A percentile compares a stretch with the other conserved stretches of the same genome.
These are phyloP conservation scores for Eucalyptus victrix DNA, from an alignment of 345 rosid species.

Conservation along the genomic window DNA sequence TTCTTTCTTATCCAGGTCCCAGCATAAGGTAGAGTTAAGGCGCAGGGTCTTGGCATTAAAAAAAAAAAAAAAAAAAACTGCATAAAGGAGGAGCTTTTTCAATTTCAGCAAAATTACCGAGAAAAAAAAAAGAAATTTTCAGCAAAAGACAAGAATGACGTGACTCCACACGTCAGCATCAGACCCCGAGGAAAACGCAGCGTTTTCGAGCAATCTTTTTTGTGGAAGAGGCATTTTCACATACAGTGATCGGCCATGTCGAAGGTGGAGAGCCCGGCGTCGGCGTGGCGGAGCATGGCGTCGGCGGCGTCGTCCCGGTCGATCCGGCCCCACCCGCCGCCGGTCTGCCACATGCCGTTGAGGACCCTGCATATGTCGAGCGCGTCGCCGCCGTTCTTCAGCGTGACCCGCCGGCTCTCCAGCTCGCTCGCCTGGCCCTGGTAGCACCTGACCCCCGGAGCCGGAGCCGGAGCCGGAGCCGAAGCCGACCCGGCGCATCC, in stretches of 20 bases:
- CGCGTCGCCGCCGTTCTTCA: slow-evolving; percentile 76
- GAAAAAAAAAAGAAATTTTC: background rate
- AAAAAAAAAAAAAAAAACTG: background rate
- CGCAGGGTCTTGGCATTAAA: background rate
- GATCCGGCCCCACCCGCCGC: slow-evolving; percentile 87
- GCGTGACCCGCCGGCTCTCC: slow-evolving; percentile 28
- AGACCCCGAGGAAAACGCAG: background rate
- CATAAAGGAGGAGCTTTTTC: background rate
- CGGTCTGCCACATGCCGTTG: slow-evolving; percentile 93
- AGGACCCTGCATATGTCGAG: slow-evolving; percentile 74
- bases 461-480: background rate
- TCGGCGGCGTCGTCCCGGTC: slow-evolving; percentile 78
- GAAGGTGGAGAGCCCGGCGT: slow-evolving; percentile 86
- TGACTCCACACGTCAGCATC: background rate
- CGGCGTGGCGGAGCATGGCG: slow-evolving; percentile 68
- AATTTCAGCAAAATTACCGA: background rate
- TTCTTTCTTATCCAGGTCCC: background rate
- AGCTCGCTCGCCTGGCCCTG: slow-evolving; percentile 12
- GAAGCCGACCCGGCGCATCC: background rate
- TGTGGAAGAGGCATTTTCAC: background rate
- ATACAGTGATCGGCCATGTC: slow-evolving; percentile 97
- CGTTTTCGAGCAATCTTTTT: background rate
- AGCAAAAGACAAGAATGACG: background rate
- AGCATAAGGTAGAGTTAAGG: background rate
- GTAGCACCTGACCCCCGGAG: slow-evolving; percentile 21